phyloP scores from a whole-genome alignment of 2,329 filamentous ascomycete species.

The Apiospora saccharicola region DNA sequence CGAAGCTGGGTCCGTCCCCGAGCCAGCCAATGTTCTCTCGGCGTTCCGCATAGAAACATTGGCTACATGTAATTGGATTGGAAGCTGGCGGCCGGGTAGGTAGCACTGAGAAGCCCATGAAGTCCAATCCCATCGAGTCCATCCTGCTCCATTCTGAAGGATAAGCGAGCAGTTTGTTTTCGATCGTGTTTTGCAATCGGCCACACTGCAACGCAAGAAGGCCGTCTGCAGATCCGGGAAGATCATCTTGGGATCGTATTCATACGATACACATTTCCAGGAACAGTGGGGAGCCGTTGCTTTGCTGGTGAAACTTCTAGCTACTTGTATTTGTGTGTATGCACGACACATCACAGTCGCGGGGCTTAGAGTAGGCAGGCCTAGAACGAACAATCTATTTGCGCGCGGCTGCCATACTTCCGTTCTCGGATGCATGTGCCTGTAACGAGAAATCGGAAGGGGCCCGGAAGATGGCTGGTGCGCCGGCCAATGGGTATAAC shows the following conservation, averaged over 20 bases:
- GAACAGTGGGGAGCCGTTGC: no score
- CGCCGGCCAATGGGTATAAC: not conserved
- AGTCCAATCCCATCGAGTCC: not conserved
- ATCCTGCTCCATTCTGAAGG: not conserved
- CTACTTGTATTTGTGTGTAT: no score
- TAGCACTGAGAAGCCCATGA: no score
- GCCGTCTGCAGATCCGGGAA: conserved; percentile 9
- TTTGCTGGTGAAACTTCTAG: no score
- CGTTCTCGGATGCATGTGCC: not conserved
- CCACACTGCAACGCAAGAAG: not conserved
- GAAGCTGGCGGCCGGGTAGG: no score
- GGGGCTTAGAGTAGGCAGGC: not conserved
- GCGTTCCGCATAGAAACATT: conserved; percentile 3
- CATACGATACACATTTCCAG: not conserved
- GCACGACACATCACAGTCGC: no score
- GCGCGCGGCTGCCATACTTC: not conserved
- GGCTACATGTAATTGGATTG: not conserved
- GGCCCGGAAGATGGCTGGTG: not conserved
- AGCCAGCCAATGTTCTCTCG: not conserved
- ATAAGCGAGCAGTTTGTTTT: conserved; percentile 11
- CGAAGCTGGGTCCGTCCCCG: not conserved
- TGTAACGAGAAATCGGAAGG: not conserved
- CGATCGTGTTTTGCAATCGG: conserved; percentile 12
- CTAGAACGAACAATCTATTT: not conserved
- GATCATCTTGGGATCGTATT: conserved; percentile 2